Base-by-base conservation (phyloP, 2,329 filamentous ascomycete species). In the Beauveria varroae region DNA sequence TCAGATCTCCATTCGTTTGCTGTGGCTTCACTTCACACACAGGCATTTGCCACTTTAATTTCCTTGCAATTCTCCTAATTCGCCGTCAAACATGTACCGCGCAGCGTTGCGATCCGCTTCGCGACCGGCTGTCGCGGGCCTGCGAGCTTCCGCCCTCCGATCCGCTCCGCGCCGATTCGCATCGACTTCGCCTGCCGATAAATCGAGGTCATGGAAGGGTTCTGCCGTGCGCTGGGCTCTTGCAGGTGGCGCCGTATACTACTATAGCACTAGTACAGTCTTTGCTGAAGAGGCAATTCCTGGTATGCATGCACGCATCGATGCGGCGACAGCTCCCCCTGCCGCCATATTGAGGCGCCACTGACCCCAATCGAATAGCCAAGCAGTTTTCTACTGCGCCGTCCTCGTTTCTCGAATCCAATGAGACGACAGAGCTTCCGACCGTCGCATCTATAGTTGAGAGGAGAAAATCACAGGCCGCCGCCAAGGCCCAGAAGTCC, bases 251-350 rank as follows among this genome's bases (percentile, higher is more conserved):
- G 86, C 88, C 51, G 78, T 98, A 55, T 99, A 98, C 78, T 97
- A 90, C 76, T 99, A 98, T 75, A 96, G 92, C 79, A 97, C 92
- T 8, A 93, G 88, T 70, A 84, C 86, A 59, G 80, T 91, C 24
- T 98, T 98, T 74, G 90, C 92, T 18, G 91, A 97, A 69, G 88
- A 96, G 74, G 84, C 86, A 41, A 76, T 83, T 67, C 82, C 53
- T 5, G 60, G 92, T 96, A 82, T 67, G 88, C 76, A 24, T 24
- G 41, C 40, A 28, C 22, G 22, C n/a, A 18, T 30, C 30, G 20
- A 26, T 34, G 37, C 20, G 20, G 22, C 22, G 34, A 30, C 49
- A n/a, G 22, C 30, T 40, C 28, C 5, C 20, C n/a, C 28, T 40
- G 20, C 20, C n/a, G 10, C 22, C 28, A 16, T 41, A 3, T 26